Base-by-base conservation (phyloP, 768 basidiomycete genomes). In the Amylocystis lapponica region DNA sequence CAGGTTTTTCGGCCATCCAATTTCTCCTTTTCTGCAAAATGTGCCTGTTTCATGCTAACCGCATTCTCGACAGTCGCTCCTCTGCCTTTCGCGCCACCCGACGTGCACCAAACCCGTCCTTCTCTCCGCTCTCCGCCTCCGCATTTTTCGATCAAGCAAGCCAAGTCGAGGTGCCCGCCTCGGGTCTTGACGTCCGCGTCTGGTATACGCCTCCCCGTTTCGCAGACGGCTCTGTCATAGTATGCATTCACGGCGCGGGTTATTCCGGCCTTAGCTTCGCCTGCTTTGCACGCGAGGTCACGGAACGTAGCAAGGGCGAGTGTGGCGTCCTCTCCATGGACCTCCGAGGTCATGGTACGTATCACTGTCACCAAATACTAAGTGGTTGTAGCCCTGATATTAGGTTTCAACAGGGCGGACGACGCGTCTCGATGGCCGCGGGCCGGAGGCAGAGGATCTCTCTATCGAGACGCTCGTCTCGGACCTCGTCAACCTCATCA, bases 161-260 rank as follows among this genome's bases (percentile, higher is more conserved):
- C 3, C 83, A 91, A 54, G 83, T 97, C 33, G 60, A 73, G 0
- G 79, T 94, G 14, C 71, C 79, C 4, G 57, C 67, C 11, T 69
- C 80, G 6, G 68, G 68, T 16, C 76, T 90, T 4, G 80, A 85
- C 36, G 77, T 81, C 52, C 74, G 94, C 23, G 83, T 81, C 9
- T 96, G 97, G 64, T 87, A 94, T 59, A 86, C 89, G 0, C 76
- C 85, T 1, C 79, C 92, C 2, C 70, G 70, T 36, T 61, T 65
- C 23, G 51, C 66, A 16, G 67, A 71, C 39, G 74, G 71, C 22
- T 82, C 85, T 0, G 79, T 95, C 3, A 76, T 98, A 60, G 74
- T 97, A 5, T 94, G 89, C 65, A 93, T 96, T 55, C 95, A 99
- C 53, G 96, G 96, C 1, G 95, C 91, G 0, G 96, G 96, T 12